Base-by-base conservation (phyloP, 2,329 filamentous ascomycete species). In the Sclerotinia nivalis region DNA sequence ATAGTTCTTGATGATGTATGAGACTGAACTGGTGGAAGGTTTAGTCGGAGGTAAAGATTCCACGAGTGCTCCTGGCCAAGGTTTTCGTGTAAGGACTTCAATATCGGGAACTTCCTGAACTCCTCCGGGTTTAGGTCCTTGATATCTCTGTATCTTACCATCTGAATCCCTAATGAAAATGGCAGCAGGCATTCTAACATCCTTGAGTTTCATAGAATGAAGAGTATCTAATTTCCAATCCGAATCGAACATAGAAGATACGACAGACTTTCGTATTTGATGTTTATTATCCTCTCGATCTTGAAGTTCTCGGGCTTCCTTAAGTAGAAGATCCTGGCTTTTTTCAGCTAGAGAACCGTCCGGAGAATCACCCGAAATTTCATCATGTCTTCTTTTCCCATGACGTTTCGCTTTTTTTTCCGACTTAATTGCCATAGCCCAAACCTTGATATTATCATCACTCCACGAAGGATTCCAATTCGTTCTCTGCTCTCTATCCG, bases 1-100 rank as follows among this genome's bases (percentile, higher is more conserved):
- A 72, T 93, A 88, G 68, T 88, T 88, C 74, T 93, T 92, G 77
- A 97, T 86, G 70, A 99, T 90, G 80, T 99, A 99, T 70, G 91
- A 97, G 74, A 97, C 83, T 8, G 93, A 89, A 60, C 89, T 88
- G 40, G 83, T 82, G 0, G 87, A 87, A 7, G 89, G 90, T 28
- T 83, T 81, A 0, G 92, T 92, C 0, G 83, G 84, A 0, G 96
- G 96, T 2, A 98, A 84, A 20, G 79, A 81, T 22, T 85, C 78
- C 15, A 93, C 82, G 69, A 84, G 80, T 6, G 91, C 87, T 22
- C 87, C 91, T 15, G 93, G 93, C 93, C 93, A 97, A 1, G 93
- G 92, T 73, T 87, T 86, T 20, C 92, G 87, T 7, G 93, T 88
- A 37, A 93, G 82, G 0, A 96, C 93, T 6, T 84, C 89, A 66